phyloP scores from a whole-genome alignment of 768 basidiomycete genomes.

The Cubamyces sp. region DNA sequence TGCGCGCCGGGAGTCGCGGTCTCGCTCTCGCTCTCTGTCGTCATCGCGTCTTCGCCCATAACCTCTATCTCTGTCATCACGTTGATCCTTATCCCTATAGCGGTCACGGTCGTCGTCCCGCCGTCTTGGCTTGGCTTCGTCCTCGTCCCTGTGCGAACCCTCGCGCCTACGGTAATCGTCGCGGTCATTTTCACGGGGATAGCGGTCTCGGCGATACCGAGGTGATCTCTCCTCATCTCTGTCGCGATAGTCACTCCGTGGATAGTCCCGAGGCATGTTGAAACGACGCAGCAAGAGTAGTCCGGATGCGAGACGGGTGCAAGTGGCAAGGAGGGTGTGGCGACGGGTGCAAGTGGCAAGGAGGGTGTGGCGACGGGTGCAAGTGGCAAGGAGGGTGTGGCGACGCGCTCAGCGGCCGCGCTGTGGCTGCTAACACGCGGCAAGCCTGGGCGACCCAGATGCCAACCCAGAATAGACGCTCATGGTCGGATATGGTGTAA shows the following conservation, averaged over 20 bases:
- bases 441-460: too few relatives aligned
- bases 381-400: too few relatives aligned
- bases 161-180: conserved; percentile 31
- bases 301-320: too few relatives aligned
- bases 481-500: conserved; percentile 42
- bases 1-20: conserved; percentile 36
- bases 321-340: too few relatives aligned
- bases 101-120: conserved; percentile 42
- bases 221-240: conserved; percentile 9
- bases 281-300: background rate
- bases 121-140: conserved; percentile 15
- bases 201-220: conserved; percentile 10
- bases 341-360: too few relatives aligned
- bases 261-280: conserved; percentile 25
- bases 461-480: too few relatives aligned
- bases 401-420: too few relatives aligned
- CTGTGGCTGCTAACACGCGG: too few relatives aligned
- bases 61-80: conserved; percentile 40
- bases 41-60: conserved; percentile 17
- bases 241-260: conserved; percentile 7
- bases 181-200: conserved; percentile 21
- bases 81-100: conserved; percentile 52
- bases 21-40: conserved; percentile 30
- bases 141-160: conserved; percentile 27
- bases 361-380: too few relatives aligned